phyloP scores from a whole-genome alignment of 2,329 filamentous ascomycete genomes.

The Aureobasidium sp. region DNA sequence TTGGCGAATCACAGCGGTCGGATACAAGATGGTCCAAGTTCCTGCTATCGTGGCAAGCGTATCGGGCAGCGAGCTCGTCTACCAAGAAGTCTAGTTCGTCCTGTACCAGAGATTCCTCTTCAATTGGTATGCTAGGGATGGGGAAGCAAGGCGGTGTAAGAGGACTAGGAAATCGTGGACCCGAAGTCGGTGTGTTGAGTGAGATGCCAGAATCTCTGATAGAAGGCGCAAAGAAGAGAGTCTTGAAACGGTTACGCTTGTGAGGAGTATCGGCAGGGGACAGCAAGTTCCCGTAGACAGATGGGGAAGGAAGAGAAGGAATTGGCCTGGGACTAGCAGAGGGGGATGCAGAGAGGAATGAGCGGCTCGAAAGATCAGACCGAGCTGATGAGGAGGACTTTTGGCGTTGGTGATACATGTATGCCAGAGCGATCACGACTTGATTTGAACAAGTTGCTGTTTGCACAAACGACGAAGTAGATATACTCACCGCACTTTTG shows the following conservation, averaged over 20 bases:
- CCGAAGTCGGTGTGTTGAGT: neutral
- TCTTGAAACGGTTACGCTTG: constrained; percentile 3
- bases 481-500: neutral
- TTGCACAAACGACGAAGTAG: neutral
- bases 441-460: neutral
- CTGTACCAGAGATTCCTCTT: neutral
- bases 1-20: constrained; percentile 4
- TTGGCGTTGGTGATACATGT: constrained; percentile 6
- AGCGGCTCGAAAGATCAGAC: neutral
- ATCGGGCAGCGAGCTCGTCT: neutral
- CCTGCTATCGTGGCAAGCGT: neutral
- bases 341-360: neutral
- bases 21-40: neutral
- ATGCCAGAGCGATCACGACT: neutral
- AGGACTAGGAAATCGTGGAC: neutral
- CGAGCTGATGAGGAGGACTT: neutral
- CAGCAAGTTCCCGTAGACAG: neutral
- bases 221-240: neutral
- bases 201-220: constrained; percentile 6
- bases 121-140: neutral
- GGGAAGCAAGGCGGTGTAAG: neutral
- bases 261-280: neutral
- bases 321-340: neutral
- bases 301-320: neutral
- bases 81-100: neutral